A percentile compares a stretch with the other conserved stretches of the same genome.
These are phyloP conservation scores for Ensete ventricosum DNA, from an alignment of 176 grass and related monocot genomes.

Conservation along the genomic window DNA sequence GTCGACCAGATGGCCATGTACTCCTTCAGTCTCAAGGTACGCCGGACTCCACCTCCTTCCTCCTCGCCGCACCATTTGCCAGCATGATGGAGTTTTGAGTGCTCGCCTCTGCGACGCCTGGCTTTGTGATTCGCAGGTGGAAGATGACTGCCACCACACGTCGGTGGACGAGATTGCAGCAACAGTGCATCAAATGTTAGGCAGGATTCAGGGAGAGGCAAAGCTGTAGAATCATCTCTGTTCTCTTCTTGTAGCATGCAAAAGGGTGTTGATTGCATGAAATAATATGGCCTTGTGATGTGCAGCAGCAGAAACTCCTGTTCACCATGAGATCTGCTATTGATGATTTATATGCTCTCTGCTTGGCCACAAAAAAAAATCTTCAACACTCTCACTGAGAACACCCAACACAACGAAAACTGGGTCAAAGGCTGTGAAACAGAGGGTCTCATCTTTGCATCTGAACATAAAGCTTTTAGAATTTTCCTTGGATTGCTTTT, in stretches of 20 bases:
- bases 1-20: constrained; percentile 62
- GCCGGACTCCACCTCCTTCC: neutral
- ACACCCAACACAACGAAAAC: neutral
- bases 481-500: too few species aligned
- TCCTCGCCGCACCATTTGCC: neutral
- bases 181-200: constrained; percentile 4
- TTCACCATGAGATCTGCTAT: neutral
- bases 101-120: neutral
- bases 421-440: neutral
- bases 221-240: neutral
- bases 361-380: neutral
- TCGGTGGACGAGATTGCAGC: constrained; percentile 11
- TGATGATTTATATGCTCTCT: neutral
- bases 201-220: neutral
- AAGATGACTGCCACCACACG: neutral
- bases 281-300: too few species aligned
- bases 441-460: neutral
- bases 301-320: neutral
- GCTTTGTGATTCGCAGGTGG: neutral
- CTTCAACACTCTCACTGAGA: neutral
- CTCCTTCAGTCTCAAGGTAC: constrained; percentile 93
- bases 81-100: neutral
- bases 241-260: too few species aligned
- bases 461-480: too few species aligned
- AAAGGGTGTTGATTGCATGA: too few species aligned